Percentiles rank a stretch among this genome's conserved stretches.
These are phyloP conservation scores for Myxozyma monticola DNA, from an alignment of 805 yeast species.

Conservation along the genomic window DNA sequence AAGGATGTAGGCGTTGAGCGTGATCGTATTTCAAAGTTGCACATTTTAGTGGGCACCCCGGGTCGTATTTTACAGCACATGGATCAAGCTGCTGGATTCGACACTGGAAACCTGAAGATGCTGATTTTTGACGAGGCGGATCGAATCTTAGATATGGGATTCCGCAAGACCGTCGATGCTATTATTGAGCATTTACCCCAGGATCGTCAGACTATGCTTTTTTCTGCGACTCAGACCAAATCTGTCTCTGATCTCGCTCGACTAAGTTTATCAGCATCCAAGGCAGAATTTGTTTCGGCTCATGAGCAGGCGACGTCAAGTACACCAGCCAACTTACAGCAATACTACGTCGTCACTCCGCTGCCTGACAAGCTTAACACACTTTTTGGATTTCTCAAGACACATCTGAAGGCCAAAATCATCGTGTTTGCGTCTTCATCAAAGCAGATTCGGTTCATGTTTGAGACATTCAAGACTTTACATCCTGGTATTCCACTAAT, in stretches of 20 bases:
- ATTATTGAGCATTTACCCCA: conserved; percentile 76
- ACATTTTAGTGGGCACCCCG: conserved; percentile 86
- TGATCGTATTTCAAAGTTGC: conserved; percentile 75
- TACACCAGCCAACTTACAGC: conserved; percentile 84
- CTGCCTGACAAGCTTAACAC: conserved; percentile 81
- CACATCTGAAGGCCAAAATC: conserved; percentile 77
- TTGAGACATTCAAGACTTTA: conserved; percentile 73
- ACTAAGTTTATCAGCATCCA: conserved; percentile 51
- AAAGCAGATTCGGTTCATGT: conserved; percentile 86
- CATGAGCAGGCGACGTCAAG: conserved; percentile 43
- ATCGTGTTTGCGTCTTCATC: conserved; percentile 84
- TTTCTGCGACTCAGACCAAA: conserved; percentile 88
- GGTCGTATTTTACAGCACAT: conserved; percentile 87
- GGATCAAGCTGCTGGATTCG: conserved; percentile 84
- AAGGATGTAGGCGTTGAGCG: conserved; percentile 80
- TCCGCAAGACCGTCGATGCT: conserved; percentile 76
- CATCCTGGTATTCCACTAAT: conserved; percentile 97
- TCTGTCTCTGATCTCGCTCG: conserved; percentile 80
- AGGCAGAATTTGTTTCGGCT: conserved; percentile 61
- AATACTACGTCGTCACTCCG: conserved; percentile 70
- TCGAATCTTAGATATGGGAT: conserved; percentile 91
- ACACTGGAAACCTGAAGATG: conserved; percentile 69
- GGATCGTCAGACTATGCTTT: conserved; percentile 77
- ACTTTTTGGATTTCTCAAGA: conserved; percentile 79
- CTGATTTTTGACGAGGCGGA: conserved; percentile 90